Evolutionary conservation across 1,284 basidiomycete species (phyloP).

Genomic region (Somion occarium): DNA sequence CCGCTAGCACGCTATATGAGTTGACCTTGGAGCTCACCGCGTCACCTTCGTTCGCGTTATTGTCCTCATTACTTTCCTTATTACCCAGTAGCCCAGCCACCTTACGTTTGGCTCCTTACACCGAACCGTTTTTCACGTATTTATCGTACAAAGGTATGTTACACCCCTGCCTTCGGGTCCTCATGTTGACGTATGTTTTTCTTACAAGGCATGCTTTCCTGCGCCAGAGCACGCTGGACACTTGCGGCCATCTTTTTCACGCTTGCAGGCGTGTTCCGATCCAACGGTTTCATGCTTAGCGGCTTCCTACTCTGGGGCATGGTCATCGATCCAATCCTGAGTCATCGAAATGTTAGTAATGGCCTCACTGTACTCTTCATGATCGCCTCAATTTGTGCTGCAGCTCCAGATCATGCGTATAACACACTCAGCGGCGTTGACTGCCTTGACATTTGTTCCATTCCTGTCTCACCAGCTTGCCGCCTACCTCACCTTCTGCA

Average conservation of each 20-base stretch:
- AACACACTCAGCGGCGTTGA: conserved; percentile 33
- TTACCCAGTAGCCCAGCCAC: conserved; percentile 80
- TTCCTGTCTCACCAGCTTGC: conserved; percentile 68
- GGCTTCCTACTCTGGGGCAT: conserved; percentile 76
- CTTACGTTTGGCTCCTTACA: conserved; percentile 68
- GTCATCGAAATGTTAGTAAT: conserved; percentile 29
- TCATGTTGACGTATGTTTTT: conserved; percentile 6
- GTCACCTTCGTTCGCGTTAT: conserved; percentile 53
- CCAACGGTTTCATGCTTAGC: conserved; percentile 76
- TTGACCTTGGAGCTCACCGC: conserved; percentile 50
- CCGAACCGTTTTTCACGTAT: conserved; percentile 83
- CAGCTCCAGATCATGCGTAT: not conserved
- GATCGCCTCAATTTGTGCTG: not conserved
- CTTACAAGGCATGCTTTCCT: conserved; percentile 55
- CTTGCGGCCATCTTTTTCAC: conserved; percentile 60
- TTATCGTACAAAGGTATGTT: conserved; percentile 67
- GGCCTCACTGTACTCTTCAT: not conserved
- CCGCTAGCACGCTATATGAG: conserved; percentile 57
- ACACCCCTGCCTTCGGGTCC: conserved; percentile 4
- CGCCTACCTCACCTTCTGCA: conserved; percentile 68
- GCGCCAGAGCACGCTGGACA: conserved; percentile 44
- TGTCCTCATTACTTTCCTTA: conserved; percentile 67
- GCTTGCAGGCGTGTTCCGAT: conserved; percentile 66
- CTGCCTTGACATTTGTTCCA: conserved; percentile 49
- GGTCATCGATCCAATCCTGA: conserved; percentile 47